Conservation (phyloP, 78 protist genomes). For the Polysphondylium violaceum region DNA sequence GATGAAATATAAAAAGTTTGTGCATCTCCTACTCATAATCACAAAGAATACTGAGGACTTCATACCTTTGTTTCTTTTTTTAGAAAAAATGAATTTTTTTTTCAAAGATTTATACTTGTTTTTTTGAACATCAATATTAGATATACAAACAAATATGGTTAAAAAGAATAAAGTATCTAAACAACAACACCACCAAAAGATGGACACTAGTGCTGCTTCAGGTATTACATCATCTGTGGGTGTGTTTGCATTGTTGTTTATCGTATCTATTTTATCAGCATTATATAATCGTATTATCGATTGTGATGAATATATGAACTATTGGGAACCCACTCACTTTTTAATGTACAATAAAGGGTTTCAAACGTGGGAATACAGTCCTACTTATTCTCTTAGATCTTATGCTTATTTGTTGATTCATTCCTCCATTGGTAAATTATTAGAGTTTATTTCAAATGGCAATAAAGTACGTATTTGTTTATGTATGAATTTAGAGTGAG, state of each 20-base stretch:
- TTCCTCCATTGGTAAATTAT: constrained; percentile 21
- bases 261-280: constrained; percentile 24
- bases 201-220: too few species aligned
- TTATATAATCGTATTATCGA: constrained; percentile 82
- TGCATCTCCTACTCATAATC: too few species aligned
- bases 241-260: neutral
- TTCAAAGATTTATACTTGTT: too few species aligned
- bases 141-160: too few species aligned
- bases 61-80: too few species aligned
- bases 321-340: constrained; percentile 96
- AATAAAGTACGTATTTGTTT: constrained; percentile 11
- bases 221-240: too few species aligned
- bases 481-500: neutral
- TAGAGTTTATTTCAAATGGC: constrained; percentile 5
- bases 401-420: constrained; percentile 81
- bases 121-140: too few species aligned
- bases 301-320: constrained; percentile 97
- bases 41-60: too few species aligned
- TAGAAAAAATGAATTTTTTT: too few species aligned
- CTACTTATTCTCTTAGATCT: constrained; percentile 92
- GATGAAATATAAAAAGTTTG: too few species aligned
- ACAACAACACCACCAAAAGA: too few species aligned
- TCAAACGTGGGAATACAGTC: constrained; percentile 97
- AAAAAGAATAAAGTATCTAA: too few species aligned
- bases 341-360: constrained; percentile 88